These are phyloP conservation scores for Candida montana DNA, from an alignment of 805 yeast species.

Conservation along the genomic window DNA sequence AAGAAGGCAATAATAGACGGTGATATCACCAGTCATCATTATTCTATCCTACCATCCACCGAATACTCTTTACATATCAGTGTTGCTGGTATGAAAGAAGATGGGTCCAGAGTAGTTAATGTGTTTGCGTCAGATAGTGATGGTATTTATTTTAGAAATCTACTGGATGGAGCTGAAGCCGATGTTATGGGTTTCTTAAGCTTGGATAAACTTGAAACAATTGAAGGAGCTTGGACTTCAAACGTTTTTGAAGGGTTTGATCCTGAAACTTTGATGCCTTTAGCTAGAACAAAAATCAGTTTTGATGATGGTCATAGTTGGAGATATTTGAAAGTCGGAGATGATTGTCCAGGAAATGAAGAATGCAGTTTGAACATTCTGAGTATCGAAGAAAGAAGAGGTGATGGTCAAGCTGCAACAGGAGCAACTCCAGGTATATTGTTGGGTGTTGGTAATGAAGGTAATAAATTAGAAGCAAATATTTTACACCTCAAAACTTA, in stretches of 20 bases:
- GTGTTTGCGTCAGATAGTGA: constrained; percentile 37
- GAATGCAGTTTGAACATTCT: constrained; percentile 31
- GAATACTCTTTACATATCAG: constrained; percentile 37
- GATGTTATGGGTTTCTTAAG: constrained; percentile 28
- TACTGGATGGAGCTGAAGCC: constrained; percentile 35
- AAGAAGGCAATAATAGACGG: constrained; percentile 27
- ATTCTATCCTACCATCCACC: constrained; percentile 32
- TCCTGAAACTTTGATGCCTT: constrained; percentile 13
- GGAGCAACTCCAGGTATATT: constrained; percentile 42
- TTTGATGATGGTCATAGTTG: constrained; percentile 37
- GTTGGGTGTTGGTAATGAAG: constrained; percentile 37
- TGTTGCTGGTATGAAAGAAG: constrained; percentile 17
- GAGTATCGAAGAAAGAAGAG: constrained; percentile 28
- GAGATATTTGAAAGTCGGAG: constrained; percentile 26
- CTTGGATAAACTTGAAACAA: constrained; percentile 36
- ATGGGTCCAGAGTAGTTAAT: constrained; percentile 22
- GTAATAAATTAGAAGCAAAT: constrained; percentile 17
- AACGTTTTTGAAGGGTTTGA: constrained; percentile 27
- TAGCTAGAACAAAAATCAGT: constrained; percentile 29
- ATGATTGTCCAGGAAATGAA: constrained; percentile 25
- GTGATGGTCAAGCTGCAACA: constrained; percentile 24
- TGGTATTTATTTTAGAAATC: constrained; percentile 46
- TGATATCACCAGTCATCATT: constrained; percentile 17
- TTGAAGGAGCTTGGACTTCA: constrained; percentile 67
- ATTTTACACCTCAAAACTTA: constrained; percentile 39